These are phyloP conservation scores for Fraxinus excelsior DNA, from an alignment of 257 asterid genomes.

Conservation along the genomic window DNA sequence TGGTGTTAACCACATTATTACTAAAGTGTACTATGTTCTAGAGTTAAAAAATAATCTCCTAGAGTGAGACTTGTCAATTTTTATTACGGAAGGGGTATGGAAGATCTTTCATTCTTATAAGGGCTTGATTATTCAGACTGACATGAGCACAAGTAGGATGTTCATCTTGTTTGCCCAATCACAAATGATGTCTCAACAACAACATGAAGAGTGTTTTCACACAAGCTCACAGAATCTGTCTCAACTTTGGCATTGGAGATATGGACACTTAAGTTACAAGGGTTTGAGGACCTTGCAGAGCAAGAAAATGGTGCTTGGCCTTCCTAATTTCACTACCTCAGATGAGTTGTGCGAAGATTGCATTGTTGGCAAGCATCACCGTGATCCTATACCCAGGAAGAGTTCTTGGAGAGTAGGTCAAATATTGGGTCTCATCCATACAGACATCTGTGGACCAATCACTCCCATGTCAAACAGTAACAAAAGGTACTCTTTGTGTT, in stretches of 20 bases:
- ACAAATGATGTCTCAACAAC: neutral
- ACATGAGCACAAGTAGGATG: neutral
- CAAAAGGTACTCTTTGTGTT: neutral
- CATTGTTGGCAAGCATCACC: neutral
- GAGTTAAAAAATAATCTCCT: neutral
- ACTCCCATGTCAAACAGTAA: neutral
- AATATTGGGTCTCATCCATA: neutral
- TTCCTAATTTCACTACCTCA: neutral
- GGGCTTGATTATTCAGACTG: neutral
- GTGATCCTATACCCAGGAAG: neutral
- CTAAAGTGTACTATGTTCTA: neutral
- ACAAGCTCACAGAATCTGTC: neutral
- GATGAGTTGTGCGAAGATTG: neutral
- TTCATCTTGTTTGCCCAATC: neutral
- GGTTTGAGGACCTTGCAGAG: neutral
- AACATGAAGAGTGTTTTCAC: neutral
- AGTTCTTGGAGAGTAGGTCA: neutral
- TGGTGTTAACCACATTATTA: neutral
- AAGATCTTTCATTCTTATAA: neutral
- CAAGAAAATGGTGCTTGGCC: neutral
- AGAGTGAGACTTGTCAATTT: neutral
- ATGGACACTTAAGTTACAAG: neutral
- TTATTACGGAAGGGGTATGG: neutral
- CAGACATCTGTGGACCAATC: neutral
- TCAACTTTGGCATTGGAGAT: neutral